Evolutionary conservation across 176 grass and related monocot species (phyloP).

Genomic region (Leersia perrieri): DNA sequence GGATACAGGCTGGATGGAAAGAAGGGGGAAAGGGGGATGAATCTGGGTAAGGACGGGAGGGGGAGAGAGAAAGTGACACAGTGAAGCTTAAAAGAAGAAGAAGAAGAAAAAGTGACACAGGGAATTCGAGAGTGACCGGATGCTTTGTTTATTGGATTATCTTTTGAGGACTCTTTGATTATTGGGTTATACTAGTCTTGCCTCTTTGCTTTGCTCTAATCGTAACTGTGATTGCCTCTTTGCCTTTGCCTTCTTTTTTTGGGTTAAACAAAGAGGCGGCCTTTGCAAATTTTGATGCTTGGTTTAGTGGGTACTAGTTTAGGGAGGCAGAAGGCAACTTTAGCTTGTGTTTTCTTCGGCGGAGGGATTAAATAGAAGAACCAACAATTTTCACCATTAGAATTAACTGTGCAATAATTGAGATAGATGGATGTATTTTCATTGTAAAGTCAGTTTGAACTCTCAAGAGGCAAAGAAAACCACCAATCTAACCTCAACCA

Average conservation of each 20-base stretch:
- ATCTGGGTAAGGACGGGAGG: neutral
- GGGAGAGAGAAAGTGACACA: neutral
- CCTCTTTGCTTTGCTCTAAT: neutral
- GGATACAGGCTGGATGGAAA: neutral
- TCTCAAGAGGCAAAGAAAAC: no score
- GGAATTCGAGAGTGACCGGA: no score
- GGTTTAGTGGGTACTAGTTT: no score
- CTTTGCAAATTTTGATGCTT: neutral
- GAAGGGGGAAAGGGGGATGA: slow-evolving; percentile 6
- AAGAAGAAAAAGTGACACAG: no score
- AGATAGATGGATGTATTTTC: no score
- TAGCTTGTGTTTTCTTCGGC: neutral
- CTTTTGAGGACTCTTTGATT: neutral
- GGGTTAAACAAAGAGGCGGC: neutral
- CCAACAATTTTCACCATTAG: no score
- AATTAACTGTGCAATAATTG: no score
- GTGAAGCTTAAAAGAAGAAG: no score
- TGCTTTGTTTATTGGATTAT: no score
- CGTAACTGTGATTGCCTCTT: neutral
- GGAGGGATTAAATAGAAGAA: no score
- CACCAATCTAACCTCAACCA: no score
- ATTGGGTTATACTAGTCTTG: neutral
- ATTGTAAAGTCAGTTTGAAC: no score
- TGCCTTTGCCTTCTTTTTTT: neutral
- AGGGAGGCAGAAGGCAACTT: neutral